Evolutionary conservation across 306 rosid genomes (phyloP).

Genomic region (Cicer arietinum): DNA sequence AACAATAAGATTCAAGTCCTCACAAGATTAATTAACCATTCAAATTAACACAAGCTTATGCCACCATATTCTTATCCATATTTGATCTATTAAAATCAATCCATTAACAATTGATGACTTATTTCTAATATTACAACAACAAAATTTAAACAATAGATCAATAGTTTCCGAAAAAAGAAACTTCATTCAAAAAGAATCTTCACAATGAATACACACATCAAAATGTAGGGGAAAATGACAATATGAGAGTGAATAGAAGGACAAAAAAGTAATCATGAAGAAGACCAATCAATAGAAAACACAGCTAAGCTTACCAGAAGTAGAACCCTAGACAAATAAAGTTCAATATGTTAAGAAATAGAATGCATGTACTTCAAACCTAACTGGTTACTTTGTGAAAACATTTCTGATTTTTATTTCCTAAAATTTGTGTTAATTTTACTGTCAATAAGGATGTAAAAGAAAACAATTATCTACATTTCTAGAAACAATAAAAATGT

Average conservation of each 20-base stretch:
- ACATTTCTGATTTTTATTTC: too few species aligned
- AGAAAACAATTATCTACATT: too few species aligned
- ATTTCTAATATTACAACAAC: conserved; percentile 15
- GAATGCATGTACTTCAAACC: background rate
- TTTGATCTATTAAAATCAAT: conserved; percentile 1
- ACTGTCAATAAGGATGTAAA: too few species aligned
- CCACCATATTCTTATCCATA: background rate
- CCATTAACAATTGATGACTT: background rate
- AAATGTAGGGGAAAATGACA: conserved; percentile 35
- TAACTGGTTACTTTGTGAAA: too few species aligned
- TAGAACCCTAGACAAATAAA: background rate
- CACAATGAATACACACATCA: too few species aligned
- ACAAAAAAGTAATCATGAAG: conserved; percentile 23
- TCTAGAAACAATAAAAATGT: too few species aligned
- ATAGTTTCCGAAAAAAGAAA: conserved; percentile 22
- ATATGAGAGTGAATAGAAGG: conserved; percentile 24
- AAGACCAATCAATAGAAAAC: conserved; percentile 26
- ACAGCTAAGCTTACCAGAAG: background rate
- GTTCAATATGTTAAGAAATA: conserved; percentile 13
- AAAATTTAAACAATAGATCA: background rate
- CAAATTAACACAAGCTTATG: conserved; percentile 1
- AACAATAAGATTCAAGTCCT: conserved; percentile 1
- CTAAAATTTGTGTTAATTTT: too few species aligned
- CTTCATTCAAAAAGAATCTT: background rate
- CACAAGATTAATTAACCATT: background rate